Evolutionary conservation across 1,284 basidiomycete genomes (phyloP).

Genomic region (Cryptococcus sp.): DNA sequence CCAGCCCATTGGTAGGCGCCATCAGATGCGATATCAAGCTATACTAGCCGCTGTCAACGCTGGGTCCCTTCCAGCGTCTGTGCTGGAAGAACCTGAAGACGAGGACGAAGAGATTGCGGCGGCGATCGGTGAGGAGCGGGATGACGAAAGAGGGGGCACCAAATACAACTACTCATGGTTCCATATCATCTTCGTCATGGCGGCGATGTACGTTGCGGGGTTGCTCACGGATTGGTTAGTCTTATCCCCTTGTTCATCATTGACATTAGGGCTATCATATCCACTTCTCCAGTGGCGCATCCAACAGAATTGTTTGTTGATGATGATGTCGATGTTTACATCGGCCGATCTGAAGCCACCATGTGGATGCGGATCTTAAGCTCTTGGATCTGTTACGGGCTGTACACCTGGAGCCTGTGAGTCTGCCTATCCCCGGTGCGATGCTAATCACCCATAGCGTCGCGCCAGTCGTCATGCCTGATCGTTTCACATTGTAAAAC

Average conservation of each 20-base stretch:
- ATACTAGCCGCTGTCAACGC: constrained; percentile 92
- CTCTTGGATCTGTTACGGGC: constrained; percentile 84
- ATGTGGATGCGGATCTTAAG: constrained; percentile 99
- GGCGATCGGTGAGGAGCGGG: constrained; percentile 64
- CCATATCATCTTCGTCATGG: constrained; percentile 95
- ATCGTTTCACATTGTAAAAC: constrained; percentile 42
- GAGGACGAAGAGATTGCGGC: constrained; percentile 71
- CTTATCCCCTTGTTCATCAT: background rate
- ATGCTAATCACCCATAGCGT: constrained; percentile 45
- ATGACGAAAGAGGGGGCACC: constrained; percentile 95
- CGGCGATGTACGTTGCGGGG: constrained; percentile 96
- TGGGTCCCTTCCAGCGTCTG: constrained; percentile 91
- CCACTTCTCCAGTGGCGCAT: constrained; percentile 34
- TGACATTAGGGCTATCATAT: constrained; percentile 34
- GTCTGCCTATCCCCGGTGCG: constrained; percentile 4
- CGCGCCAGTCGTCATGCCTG: constrained; percentile 84
- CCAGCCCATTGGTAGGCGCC: constrained; percentile 75
- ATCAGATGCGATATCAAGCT: constrained; percentile 89
- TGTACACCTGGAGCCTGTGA: constrained; percentile 81
- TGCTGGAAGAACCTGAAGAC: constrained; percentile 70
- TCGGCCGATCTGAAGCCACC: constrained; percentile 88
- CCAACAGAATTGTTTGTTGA: constrained; percentile 19
- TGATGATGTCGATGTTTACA: constrained; percentile 67
- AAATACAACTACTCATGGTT: constrained; percentile 99
- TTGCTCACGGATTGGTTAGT: constrained; percentile 95